These are phyloP conservation scores for Ogataea paradorogensis DNA, from an alignment of 805 yeast species.

Conservation along the genomic window DNA sequence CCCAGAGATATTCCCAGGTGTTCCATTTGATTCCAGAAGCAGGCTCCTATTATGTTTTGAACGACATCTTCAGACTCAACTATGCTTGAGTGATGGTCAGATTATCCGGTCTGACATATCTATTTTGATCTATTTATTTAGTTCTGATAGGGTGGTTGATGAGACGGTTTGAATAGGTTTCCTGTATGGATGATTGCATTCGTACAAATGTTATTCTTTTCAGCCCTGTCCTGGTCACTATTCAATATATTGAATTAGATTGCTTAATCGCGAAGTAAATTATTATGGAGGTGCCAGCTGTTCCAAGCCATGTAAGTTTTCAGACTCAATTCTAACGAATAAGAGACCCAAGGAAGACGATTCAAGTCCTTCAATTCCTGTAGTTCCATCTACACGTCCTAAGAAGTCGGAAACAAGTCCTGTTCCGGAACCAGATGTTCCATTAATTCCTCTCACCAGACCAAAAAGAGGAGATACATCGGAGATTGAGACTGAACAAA, in stretches of 20 bases:
- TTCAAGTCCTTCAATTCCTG: neutral
- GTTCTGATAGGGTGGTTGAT: neutral
- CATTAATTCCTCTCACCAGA: conserved; percentile 17
- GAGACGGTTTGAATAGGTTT: neutral
- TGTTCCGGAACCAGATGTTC: conserved; percentile 5
- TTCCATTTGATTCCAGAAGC: conserved; percentile 96
- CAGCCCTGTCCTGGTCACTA: too few species aligned
- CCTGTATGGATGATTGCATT: neutral
- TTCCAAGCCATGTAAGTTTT: conserved; percentile 25
- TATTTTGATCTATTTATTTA: neutral
- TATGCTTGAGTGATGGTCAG: conserved; percentile 45
- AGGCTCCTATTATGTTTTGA: conserved; percentile 87
- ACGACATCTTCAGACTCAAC: conserved; percentile 95
- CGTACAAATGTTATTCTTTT: neutral
- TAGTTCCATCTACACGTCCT: conserved; percentile 8
- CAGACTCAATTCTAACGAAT: neutral
- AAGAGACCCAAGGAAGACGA: conserved; percentile 5
- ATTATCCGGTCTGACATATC: neutral
- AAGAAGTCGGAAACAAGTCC: neutral
- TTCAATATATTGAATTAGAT: conserved; percentile 7
- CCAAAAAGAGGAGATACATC: conserved; percentile 8
- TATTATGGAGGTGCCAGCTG: conserved; percentile 21
- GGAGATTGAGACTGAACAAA: neutral
- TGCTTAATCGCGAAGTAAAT: conserved; percentile 7
- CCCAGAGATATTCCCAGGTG: conserved; percentile 96